Evolutionary conservation across 352 stramenopile species (phyloP), one percentile per base, ranked within the genome.

Genomic region (Peronosclerospora sorghi): DNA sequence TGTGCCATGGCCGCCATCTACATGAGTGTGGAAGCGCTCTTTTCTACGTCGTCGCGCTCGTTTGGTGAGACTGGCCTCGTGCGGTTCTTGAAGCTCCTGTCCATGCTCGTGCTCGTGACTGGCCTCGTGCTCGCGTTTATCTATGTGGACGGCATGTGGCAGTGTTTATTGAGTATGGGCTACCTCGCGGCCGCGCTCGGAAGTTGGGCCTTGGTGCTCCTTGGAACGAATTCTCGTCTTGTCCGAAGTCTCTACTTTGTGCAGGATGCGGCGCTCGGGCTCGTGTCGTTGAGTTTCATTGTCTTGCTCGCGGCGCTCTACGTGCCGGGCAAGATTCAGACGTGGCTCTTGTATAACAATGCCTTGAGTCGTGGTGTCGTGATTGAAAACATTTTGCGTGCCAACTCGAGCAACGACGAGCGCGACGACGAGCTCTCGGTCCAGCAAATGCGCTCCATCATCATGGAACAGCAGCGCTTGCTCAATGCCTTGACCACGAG

Each of bases 331-430:
- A 86, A 95, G 52, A 87, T 97, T 32, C 93, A 98, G 64, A 98
- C 93, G 23, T 98, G 91, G 92, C 65, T 98, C 36, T 68, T 98
- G 1, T 98, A 97, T 69, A 96, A 98, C 68, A 98, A 98, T 56
- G 95, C 95, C 14, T 59, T 98, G 21, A 97, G 86, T 15, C 75
- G 84, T 34, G 94, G 96, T 53, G 93, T 98, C 12, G 95, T 98
- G 24, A 96, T 98, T 19, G 94, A 96, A 49, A 94, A 98, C 60
- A 98, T 98, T 51, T 59, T 98, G 19, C 69, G 74, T 40, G 54
- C 74, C 27, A 86, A 80, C 59, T 82, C 72, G 26, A 61, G 66
- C 44, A 65, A 66, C 28, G 68, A 86, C 40, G 74, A 86, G 36
- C 64, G 62, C 23, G 72, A 86, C 21, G 74, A 86, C 32, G 74